Conservation (phyloP, 75 land plant species). For the Azolla pinnata region DNA sequence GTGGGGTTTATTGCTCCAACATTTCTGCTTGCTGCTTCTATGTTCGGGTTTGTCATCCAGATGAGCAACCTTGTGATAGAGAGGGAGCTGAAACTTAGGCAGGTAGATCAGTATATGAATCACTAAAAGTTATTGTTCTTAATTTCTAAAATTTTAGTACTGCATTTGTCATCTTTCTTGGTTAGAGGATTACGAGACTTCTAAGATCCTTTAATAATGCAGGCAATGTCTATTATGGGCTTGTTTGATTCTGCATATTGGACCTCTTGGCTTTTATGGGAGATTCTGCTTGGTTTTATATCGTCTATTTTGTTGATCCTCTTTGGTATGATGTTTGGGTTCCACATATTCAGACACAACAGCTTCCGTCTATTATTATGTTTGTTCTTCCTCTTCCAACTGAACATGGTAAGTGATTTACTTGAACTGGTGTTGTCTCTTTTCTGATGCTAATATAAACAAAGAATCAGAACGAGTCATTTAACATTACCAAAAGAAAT, state of each 20-base stretch:
- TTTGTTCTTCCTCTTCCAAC: constrained; percentile 79
- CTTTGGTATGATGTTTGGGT: constrained; percentile 95
- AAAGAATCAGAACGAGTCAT: too few relatives aligned
- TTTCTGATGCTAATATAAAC: too few relatives aligned
- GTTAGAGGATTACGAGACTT: too few relatives aligned
- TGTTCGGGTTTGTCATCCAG: constrained; percentile 96
- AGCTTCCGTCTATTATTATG: constrained; percentile 70
- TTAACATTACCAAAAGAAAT: too few relatives aligned
- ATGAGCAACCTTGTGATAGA: constrained; percentile 63
- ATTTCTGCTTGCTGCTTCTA: constrained; percentile 77
- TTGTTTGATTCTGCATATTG: constrained; percentile 88
- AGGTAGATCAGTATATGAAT: constrained; percentile 44
- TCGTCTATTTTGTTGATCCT: constrained; percentile 71
- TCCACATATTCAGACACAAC: constrained; percentile 72
- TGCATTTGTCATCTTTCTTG: too few relatives aligned
- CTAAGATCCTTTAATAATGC: too few relatives aligned
- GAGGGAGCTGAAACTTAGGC: constrained; percentile 91
- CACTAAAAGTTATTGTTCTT: not conserved
- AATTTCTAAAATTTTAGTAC: too few relatives aligned
- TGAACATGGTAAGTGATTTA: constrained; percentile 69
- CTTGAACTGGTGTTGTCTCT: too few relatives aligned
- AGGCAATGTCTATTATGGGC: constrained; percentile 98
- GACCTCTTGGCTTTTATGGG: constrained; percentile 93
- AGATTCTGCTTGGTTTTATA: constrained; percentile 39
- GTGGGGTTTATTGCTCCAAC: constrained; percentile 61